Conservation (phyloP, 2,329 filamentous ascomycete species). For the Fusarium denticulatum region DNA sequence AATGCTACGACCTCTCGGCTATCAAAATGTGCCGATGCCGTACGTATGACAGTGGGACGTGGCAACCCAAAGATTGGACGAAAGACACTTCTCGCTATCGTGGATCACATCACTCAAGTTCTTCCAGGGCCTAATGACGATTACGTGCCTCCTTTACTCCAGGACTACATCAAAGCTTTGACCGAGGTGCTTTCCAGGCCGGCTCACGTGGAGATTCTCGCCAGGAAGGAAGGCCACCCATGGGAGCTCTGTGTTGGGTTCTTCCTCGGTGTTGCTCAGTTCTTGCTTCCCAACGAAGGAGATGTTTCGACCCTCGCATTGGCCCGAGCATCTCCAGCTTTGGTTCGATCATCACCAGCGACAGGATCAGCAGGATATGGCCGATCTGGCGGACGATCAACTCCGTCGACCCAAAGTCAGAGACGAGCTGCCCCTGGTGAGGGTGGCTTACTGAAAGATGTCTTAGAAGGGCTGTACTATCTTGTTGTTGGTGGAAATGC, state of each 20-base stretch:
- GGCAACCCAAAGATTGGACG: slow-evolving; percentile 74
- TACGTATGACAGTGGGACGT: slow-evolving; percentile 77
- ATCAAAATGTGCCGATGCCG: slow-evolving; percentile 72
- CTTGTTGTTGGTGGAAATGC: slow-evolving; percentile 74
- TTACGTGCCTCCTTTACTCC: slow-evolving; percentile 74
- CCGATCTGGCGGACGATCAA: slow-evolving; percentile 45
- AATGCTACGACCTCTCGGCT: slow-evolving; percentile 67
- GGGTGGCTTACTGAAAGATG: slow-evolving; percentile 49
- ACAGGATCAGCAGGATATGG: slow-evolving; percentile 47
- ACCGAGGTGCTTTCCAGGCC: slow-evolving; percentile 74
- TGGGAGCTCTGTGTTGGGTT: slow-evolving; percentile 80
- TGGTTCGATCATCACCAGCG: slow-evolving; percentile 58
- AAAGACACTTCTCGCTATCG: slow-evolving; percentile 81
- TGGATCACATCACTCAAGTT: slow-evolving; percentile 84
- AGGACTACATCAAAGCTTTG: slow-evolving; percentile 83
- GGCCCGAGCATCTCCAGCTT: slow-evolving; percentile 58
- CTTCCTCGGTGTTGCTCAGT: slow-evolving; percentile 69
- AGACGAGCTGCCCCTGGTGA: slow-evolving; percentile 43
- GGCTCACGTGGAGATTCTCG: slow-evolving; percentile 83
- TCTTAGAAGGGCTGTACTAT: slow-evolving; percentile 70
- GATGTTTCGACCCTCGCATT: slow-evolving; percentile 48
- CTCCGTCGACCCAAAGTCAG: slow-evolving; percentile 45
- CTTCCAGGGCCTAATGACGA: slow-evolving; percentile 69
- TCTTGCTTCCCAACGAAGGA: slow-evolving; percentile 55
- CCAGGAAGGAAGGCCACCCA: slow-evolving; percentile 61